Evolutionary conservation across 257 asterid genomes (phyloP).

Genomic region (Solanum raphanifolium): DNA sequence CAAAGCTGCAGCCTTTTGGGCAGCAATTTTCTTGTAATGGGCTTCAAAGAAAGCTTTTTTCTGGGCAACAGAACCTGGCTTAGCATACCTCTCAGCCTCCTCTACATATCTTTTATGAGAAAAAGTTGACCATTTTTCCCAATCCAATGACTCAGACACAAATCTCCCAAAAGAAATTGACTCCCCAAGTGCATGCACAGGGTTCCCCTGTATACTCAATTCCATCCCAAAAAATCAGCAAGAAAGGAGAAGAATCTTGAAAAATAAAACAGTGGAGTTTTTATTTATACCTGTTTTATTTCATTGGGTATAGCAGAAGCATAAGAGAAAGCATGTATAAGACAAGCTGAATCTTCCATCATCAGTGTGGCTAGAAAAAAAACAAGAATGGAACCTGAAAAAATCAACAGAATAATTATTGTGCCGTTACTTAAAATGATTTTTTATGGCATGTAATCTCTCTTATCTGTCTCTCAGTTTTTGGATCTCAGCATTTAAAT

Average conservation of each 20-base stretch:
- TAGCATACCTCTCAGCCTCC: slow-evolving; percentile 79
- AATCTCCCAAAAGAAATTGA: slow-evolving; percentile 85
- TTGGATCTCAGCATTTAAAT: slow-evolving; percentile 10
- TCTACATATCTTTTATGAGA: slow-evolving; percentile 78
- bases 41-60: slow-evolving; percentile 99
- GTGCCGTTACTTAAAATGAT: background rate
- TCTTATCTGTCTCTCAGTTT: background rate
- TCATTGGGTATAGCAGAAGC: slow-evolving; percentile 60
- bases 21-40: slow-evolving; percentile 88
- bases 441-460: background rate
- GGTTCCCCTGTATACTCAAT: slow-evolving; percentile 46
- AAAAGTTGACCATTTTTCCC: slow-evolving; percentile 96
- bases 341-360: slow-evolving; percentile 83
- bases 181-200: slow-evolving; percentile 63
- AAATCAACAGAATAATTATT: background rate
- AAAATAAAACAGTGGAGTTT: background rate
- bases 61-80: slow-evolving; percentile 89
- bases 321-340: slow-evolving; percentile 68
- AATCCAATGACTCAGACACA: slow-evolving; percentile 55
- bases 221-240: background rate
- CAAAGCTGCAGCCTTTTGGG: slow-evolving; percentile 70
- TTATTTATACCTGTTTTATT: slow-evolving; percentile 42
- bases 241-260: background rate
- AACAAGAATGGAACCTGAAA: slow-evolving; percentile 7
- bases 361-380: background rate